Conservation (phyloP, 2,329 filamentous ascomycete species). For the Colletotrichum lindemuthianum region DNA sequence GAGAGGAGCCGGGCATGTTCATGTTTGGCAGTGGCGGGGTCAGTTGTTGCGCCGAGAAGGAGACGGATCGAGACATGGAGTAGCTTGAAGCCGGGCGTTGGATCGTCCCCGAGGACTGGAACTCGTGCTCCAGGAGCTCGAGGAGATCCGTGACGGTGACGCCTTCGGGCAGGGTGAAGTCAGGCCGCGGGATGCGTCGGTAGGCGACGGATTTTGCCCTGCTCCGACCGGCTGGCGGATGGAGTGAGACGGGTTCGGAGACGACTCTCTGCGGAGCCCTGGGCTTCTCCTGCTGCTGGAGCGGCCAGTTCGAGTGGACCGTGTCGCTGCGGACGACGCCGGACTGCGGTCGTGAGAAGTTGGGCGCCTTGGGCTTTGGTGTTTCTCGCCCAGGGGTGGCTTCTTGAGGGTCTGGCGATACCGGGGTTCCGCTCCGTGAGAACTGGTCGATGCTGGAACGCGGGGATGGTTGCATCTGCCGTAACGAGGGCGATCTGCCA, state of each 20-base stretch:
- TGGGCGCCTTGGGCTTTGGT: not conserved
- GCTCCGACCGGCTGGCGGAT: not conserved
- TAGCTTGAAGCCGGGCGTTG: not conserved
- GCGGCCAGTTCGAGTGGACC: not conserved
- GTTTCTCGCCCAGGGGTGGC: not conserved
- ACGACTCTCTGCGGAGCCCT: not conserved
- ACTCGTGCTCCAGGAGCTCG: constrained; percentile 29
- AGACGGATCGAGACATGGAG: constrained; percentile 7
- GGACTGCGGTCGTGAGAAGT: not conserved
- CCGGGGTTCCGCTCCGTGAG: not conserved
- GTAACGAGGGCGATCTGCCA: constrained; percentile 12
- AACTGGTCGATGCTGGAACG: not conserved
- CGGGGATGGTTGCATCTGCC: not conserved
- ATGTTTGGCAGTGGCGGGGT: not conserved
- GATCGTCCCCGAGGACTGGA: constrained; percentile 3
- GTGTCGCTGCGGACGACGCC: not conserved
- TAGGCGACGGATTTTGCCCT: constrained; percentile 18
- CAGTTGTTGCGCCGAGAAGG: constrained; percentile 8
- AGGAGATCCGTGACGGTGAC: constrained; percentile 30
- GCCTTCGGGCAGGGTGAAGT: constrained; percentile 25
- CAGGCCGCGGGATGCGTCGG: constrained; percentile 25
- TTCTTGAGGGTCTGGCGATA: not conserved
- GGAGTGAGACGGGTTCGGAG: not conserved
- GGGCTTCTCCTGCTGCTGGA: not conserved
- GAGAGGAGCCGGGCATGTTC: not conserved